phyloP scores from a whole-genome alignment of 1,284 basidiomycete genomes.

The Fomitopsis schrenkii region DNA sequence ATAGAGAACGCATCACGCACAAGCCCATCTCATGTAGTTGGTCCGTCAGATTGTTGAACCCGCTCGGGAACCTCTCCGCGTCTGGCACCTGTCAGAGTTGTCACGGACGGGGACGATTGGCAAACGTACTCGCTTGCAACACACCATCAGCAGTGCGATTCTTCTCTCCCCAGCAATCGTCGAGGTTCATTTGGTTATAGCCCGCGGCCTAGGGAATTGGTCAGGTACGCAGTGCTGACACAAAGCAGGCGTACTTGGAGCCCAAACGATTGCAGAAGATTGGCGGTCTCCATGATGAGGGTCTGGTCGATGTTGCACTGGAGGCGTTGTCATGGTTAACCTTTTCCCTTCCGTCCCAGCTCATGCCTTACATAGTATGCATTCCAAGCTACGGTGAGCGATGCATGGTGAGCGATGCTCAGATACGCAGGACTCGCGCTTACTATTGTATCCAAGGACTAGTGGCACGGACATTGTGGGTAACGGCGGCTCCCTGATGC shows the following conservation, averaged over 20 bases:
- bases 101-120: too few relatives aligned
- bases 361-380: conserved; percentile 21
- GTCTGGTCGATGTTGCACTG: conserved; percentile 33
- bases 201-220: conserved; percentile 24
- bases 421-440: background rate
- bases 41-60: conserved; percentile 40
- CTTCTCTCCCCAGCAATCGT: conserved; percentile 35
- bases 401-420: background rate
- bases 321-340: background rate
- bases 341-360: background rate
- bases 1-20: conserved; percentile 26
- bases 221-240: background rate
- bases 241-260: conserved; percentile 22
- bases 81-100: conserved; percentile 12
- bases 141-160: conserved; percentile 25
- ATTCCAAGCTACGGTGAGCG: conserved; percentile 26
- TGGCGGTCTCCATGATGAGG: conserved; percentile 28
- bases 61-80: conserved; percentile 30
- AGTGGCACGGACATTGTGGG: background rate
- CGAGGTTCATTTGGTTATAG: conserved; percentile 32
- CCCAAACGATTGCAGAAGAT: conserved; percentile 30
- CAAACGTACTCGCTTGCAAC: conserved; percentile 24
- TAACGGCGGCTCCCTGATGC: background rate
- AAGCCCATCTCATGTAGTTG: conserved; percentile 41
- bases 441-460: conserved; percentile 32